Conservation (phyloP, 139 green algal genomes). For the Chlorella vulgaris region DNA sequence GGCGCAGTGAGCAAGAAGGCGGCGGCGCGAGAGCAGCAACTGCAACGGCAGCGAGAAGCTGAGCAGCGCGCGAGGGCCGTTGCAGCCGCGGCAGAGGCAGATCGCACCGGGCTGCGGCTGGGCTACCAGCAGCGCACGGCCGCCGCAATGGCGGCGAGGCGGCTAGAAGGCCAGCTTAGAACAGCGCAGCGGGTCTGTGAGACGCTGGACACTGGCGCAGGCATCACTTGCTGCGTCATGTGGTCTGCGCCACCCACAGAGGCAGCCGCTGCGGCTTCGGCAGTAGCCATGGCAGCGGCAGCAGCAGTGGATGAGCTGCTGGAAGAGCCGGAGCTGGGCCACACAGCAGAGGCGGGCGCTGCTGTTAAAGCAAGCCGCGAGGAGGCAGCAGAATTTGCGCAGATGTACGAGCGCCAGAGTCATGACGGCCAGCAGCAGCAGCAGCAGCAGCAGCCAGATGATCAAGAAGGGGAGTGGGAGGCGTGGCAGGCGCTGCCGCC, state of each 20-base stretch:
- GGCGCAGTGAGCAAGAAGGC: slow-evolving; percentile 32
- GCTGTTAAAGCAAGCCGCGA: not conserved
- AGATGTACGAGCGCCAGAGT: not conserved
- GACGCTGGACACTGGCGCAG: slow-evolving; percentile 36
- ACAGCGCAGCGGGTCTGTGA: slow-evolving; percentile 34
- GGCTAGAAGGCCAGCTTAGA: slow-evolving; percentile 28
- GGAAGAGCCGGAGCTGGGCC: slow-evolving; percentile 5
- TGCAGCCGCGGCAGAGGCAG: not conserved
- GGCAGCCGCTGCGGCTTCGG: not conserved
- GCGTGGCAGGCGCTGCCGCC: slow-evolving; percentile 32
- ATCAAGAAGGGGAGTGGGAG: not conserved
- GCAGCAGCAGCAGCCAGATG: not conserved
- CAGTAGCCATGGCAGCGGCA: not conserved
- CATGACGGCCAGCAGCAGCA: not conserved
- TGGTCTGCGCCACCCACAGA: slow-evolving; percentile 13
- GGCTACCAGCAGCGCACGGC: slow-evolving; percentile 3
- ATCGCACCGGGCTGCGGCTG: not conserved
- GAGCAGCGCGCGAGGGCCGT: slow-evolving; percentile 11
- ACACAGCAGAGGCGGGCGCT: slow-evolving; percentile 1
- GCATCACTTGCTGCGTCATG: slow-evolving; percentile 23
- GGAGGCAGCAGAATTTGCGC: not conserved
- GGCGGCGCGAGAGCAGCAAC: slow-evolving; percentile 29
- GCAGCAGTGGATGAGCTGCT: slow-evolving; percentile 1
- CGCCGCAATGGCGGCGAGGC: slow-evolving; percentile 4
- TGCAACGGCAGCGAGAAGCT: slow-evolving; percentile 13